These are phyloP conservation scores for Hypoxylon sp. DNA, from an alignment of 2,329 filamentous ascomycete genomes.

Conservation along the genomic window DNA sequence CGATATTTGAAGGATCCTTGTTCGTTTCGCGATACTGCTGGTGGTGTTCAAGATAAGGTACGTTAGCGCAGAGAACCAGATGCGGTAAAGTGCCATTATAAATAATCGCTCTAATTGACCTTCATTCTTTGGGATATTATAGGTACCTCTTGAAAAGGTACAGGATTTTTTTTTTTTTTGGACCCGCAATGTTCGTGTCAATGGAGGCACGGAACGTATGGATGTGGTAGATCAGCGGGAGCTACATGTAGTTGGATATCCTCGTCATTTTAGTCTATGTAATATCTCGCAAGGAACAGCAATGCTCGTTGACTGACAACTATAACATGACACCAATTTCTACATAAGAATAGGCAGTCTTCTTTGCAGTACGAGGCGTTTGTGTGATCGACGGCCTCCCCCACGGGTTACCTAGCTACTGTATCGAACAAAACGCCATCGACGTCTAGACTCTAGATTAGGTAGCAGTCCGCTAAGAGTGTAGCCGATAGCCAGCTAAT, in stretches of 20 bases:
- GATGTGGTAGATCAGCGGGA: constrained; percentile 34
- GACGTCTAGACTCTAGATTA: constrained; percentile 33
- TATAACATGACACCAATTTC: not conserved
- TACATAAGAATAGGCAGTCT: not conserved
- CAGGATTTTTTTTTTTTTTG: constrained; percentile 2
- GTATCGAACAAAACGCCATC: constrained; percentile 40
- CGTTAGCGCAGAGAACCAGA: not conserved
- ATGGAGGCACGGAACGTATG: constrained; percentile 19
- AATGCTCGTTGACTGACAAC: not conserved
- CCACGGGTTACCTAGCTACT: constrained; percentile 36
- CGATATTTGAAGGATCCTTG: constrained; percentile 4
- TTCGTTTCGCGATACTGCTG: constrained; percentile 8
- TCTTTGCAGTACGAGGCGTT: constrained; percentile 16
- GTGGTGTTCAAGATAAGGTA: not conserved
- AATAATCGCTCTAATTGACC: constrained; percentile 1
- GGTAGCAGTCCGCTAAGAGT: constrained; percentile 35
- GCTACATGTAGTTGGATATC: constrained; percentile 22
- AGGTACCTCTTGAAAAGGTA: constrained; percentile 20
- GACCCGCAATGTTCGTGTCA: constrained; percentile 34
- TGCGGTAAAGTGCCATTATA: constrained; percentile 2
- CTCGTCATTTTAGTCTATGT: constrained; percentile 9
- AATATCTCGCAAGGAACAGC: not conserved
- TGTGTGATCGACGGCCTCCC: constrained; percentile 45
- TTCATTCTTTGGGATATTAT: constrained; percentile 8
- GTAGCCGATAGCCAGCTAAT: constrained; percentile 32